phyloP scores from a whole-genome alignment of 2,329 filamentous ascomycete species.

The Pseudofabraea citricarpa region DNA sequence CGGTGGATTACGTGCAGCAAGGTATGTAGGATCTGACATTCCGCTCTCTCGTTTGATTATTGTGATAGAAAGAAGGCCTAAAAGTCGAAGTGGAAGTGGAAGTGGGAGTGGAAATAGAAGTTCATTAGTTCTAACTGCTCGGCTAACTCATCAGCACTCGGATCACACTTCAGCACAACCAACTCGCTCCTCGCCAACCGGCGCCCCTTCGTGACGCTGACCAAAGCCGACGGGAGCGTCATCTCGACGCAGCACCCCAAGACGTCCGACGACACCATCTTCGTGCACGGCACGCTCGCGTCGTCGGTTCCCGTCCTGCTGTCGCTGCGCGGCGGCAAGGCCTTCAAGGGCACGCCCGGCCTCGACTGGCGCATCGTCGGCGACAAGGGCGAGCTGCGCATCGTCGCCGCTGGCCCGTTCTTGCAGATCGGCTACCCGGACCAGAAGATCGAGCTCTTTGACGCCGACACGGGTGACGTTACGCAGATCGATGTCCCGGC shows the following conservation, averaged over 20 bases:
- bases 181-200: constrained; percentile 12
- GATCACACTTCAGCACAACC: constrained; percentile 11
- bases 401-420: constrained; percentile 10
- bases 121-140: too few species aligned
- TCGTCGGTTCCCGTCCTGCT: constrained; percentile 11
- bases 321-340: constrained; percentile 11
- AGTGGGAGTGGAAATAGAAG: too few species aligned
- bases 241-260: constrained; percentile 6
- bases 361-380: constrained; percentile 48
- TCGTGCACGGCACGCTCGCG: constrained; percentile 8
- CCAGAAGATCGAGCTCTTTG: constrained; percentile 13
- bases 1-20: constrained; percentile 37
- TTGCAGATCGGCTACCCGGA: constrained; percentile 13
- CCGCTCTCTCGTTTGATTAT: too few species aligned
- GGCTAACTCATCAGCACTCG: constrained; percentile 10
- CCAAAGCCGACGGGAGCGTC: constrained; percentile 3
- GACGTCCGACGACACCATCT: constrained; percentile 16
- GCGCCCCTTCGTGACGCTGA: constrained; percentile 5
- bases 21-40: too few species aligned
- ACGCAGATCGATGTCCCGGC: constrained; percentile 11
- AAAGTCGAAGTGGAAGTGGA: too few species aligned
- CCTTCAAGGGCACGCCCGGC: constrained; percentile 10
- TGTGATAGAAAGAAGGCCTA: too few species aligned
- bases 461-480: constrained; percentile 7
- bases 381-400: constrained; percentile 33